Evolutionary conservation across 2,329 filamentous ascomycete genomes (phyloP).

Genomic region (Periconia macrospinosa): DNA sequence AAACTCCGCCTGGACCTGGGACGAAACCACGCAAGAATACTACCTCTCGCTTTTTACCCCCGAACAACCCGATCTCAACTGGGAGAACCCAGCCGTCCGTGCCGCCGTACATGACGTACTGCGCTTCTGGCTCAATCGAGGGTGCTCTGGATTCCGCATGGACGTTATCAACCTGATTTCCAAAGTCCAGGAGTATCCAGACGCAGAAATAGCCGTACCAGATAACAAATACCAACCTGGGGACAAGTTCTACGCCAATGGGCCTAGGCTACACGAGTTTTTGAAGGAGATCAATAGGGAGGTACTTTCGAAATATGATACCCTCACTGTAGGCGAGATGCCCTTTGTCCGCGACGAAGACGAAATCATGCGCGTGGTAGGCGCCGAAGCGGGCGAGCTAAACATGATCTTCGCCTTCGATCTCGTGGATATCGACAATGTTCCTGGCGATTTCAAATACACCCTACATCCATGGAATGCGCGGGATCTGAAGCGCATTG

Average conservation of each 20-base stretch:
- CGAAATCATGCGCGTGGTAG: conserved; percentile 52
- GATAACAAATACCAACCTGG: conserved; percentile 45
- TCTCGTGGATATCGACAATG: conserved; percentile 43
- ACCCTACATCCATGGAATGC: conserved; percentile 38
- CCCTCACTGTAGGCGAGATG: conserved; percentile 69
- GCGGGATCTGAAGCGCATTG: conserved; percentile 35
- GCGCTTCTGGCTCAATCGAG: conserved; percentile 77
- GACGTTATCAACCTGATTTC: conserved; percentile 44
- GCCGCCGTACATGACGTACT: conserved; percentile 72
- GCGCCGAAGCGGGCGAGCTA: conserved; percentile 53
- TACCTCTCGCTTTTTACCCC: conserved; percentile 76
- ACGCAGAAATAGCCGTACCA: conserved; percentile 30
- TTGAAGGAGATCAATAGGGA: conserved; percentile 64
- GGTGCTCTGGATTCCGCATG: conserved; percentile 55
- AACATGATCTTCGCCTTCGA: conserved; percentile 68
- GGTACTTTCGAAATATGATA: conserved; percentile 62
- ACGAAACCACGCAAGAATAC: conserved; percentile 71
- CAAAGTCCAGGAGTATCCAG: conserved; percentile 33
- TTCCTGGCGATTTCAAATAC: conserved; percentile 40
- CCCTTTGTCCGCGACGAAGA: conserved; percentile 53
- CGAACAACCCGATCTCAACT: conserved; percentile 81
- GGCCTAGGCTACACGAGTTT: conserved; percentile 70
- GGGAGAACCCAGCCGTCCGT: conserved; percentile 70
- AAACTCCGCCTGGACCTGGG: conserved; percentile 70
- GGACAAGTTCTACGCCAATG: conserved; percentile 64